phyloP scores from a whole-genome alignment of 2,329 filamentous ascomycete genomes.

The Diaporthe citrichinensis region DNA sequence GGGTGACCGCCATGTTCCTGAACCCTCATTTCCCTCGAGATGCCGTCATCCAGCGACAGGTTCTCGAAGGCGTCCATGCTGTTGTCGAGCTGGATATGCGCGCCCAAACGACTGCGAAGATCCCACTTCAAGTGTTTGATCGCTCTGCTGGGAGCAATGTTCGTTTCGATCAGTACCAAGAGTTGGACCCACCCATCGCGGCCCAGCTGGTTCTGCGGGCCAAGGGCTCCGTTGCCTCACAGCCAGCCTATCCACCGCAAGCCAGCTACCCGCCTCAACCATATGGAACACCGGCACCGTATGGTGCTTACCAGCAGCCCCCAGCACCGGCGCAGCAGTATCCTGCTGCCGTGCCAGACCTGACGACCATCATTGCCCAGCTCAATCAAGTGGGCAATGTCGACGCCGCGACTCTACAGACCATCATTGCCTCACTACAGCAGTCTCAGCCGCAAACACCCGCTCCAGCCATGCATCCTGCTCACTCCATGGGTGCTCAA shows the following conservation, averaged over 20 bases:
- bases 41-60: slow-evolving; percentile 86
- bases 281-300: slow-evolving; percentile 45
- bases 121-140: slow-evolving; percentile 89
- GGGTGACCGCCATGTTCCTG: slow-evolving; percentile 84
- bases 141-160: slow-evolving; percentile 83
- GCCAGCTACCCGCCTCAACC: slow-evolving; percentile 50
- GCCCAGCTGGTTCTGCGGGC: slow-evolving; percentile 84
- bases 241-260: slow-evolving; percentile 48
- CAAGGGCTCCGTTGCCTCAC: slow-evolving; percentile 59
- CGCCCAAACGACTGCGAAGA: slow-evolving; percentile 79
- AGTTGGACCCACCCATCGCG: slow-evolving; percentile 83
- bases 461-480: slow-evolving; percentile 21
- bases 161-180: slow-evolving; percentile 88
- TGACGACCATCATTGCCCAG: slow-evolving; percentile 76
- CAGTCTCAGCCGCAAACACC: slow-evolving; percentile 39
- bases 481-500: slow-evolving; percentile 41
- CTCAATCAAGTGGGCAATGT: slow-evolving; percentile 74
- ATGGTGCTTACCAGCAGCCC: slow-evolving; percentile 50
- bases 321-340: slow-evolving; percentile 48
- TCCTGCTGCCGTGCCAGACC: slow-evolving; percentile 57
- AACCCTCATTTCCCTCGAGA: slow-evolving; percentile 82
- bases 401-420: slow-evolving; percentile 79
- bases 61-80: slow-evolving; percentile 89
- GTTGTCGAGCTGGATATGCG: slow-evolving; percentile 82
- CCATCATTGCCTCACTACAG: slow-evolving; percentile 73